phyloP scores from a whole-genome alignment of 768 basidiomycete genomes.

The Termitomyces sp. region DNA sequence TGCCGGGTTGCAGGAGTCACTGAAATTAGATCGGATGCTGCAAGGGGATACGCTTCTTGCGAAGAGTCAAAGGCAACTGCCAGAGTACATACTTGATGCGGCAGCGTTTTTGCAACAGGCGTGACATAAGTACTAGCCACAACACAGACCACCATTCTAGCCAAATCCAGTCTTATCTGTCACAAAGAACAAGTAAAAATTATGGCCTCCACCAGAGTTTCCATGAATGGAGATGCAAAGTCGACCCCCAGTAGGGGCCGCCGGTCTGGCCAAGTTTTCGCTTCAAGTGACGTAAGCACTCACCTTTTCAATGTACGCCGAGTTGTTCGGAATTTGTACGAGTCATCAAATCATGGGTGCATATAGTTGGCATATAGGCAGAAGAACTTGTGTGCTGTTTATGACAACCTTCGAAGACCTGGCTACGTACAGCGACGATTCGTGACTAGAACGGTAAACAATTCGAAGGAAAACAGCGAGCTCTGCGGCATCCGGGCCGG shows the following conservation, averaged over 20 bases:
- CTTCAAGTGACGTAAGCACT: constrained; percentile 14
- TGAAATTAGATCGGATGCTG: constrained; percentile 18
- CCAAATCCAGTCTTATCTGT: constrained; percentile 12
- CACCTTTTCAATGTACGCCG: constrained; percentile 9
- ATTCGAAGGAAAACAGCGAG: background rate
- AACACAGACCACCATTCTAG: constrained; percentile 7
- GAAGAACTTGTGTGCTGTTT: background rate
- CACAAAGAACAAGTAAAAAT: constrained; percentile 11
- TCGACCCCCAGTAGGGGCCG: constrained; percentile 12
- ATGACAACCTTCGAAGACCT: background rate
- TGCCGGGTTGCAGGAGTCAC: constrained; percentile 2
- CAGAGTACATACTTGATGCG: background rate
- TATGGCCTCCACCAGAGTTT: constrained; percentile 13
- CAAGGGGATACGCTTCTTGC: constrained; percentile 18
- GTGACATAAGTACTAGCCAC: background rate
- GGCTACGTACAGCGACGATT: background rate
- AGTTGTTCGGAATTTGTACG: constrained; percentile 13
- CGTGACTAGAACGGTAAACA: no score
- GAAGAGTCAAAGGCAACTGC: background rate
- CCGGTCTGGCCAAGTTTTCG: constrained; percentile 5
- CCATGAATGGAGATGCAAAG: constrained; percentile 18
- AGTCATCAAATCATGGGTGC: constrained; percentile 8
- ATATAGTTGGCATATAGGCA: background rate
- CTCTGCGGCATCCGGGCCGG: background rate
- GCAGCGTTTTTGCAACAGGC: background rate